Conservation (phyloP, 2,329 filamentous ascomycete species). For the Hypomyces perniciosus region DNA sequence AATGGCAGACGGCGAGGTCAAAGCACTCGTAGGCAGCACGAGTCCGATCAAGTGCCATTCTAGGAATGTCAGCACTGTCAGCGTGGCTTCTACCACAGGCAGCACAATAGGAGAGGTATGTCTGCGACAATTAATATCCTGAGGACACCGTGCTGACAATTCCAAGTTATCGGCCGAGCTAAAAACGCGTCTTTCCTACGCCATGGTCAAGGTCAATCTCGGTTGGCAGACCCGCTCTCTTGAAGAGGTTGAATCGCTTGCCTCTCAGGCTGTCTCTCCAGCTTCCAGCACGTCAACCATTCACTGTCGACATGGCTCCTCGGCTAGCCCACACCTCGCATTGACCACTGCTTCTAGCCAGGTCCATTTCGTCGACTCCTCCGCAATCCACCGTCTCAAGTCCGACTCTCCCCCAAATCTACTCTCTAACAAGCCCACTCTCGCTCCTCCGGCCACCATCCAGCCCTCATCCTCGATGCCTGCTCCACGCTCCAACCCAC, state of each 20-base stretch:
- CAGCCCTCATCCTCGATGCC: slow-evolving; percentile 39
- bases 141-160: slow-evolving; percentile 14
- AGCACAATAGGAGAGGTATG: slow-evolving; percentile 74
- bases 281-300: slow-evolving; percentile 52
- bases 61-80: slow-evolving; percentile 65
- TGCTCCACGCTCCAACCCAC: slow-evolving; percentile 33
- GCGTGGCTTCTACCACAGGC: slow-evolving; percentile 51
- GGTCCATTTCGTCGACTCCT: slow-evolving; percentile 19
- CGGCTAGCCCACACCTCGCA: slow-evolving; percentile 48
- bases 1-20: slow-evolving; percentile 70
- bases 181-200: slow-evolving; percentile 79
- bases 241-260: slow-evolving; percentile 68
- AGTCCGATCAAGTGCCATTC: slow-evolving; percentile 56
- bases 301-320: slow-evolving; percentile 44
- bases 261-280: slow-evolving; percentile 62
- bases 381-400: slow-evolving; percentile 19
- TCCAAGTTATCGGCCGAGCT: slow-evolving; percentile 68
- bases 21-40: slow-evolving; percentile 40
- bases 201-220: slow-evolving; percentile 88
- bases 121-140: slow-evolving; percentile 14
- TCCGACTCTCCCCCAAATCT: slow-evolving; percentile 33
- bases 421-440: slow-evolving; percentile 29
- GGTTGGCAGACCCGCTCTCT: slow-evolving; percentile 78
- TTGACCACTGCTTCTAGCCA: slow-evolving; percentile 26
- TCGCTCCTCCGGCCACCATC: slow-evolving; percentile 51